Conservation (phyloP, 148 eudicot genomes). For the Silene latifolia region DNA sequence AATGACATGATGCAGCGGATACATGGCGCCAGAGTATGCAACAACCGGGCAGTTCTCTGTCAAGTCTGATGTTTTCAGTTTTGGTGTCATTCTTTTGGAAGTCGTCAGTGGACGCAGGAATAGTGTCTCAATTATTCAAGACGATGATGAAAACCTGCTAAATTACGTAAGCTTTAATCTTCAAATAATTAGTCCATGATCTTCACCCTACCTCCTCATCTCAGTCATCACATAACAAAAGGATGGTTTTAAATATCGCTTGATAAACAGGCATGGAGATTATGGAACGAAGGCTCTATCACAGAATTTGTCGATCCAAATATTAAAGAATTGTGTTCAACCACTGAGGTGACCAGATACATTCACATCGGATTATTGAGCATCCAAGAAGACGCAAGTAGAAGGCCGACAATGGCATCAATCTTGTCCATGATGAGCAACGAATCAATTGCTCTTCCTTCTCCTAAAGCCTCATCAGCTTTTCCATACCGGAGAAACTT, state of each 20-base stretch:
- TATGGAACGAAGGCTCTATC: constrained; percentile 19
- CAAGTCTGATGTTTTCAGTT: constrained; percentile 21
- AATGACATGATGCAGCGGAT: constrained; percentile 23
- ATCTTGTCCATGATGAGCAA: constrained; percentile 18
- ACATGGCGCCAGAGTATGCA: constrained; percentile 23
- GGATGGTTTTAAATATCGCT: too few species aligned
- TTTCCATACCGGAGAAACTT: constrained; percentile 14
- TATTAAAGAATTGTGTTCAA: neutral
- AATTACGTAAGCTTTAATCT: constrained; percentile 15
- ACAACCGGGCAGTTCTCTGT: constrained; percentile 18
- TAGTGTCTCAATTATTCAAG: neutral
- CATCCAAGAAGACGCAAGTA: constrained; percentile 23
- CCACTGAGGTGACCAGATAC: constrained; percentile 11
- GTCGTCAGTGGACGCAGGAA: constrained; percentile 21
- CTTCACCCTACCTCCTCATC: too few species aligned
- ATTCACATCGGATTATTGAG: constrained; percentile 29
- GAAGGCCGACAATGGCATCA: constrained; percentile 24
- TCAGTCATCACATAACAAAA: too few species aligned
- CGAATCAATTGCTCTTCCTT: constrained; percentile 20
- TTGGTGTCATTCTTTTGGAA: constrained; percentile 24
- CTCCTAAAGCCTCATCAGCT: constrained; percentile 8
- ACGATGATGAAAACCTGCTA: constrained; percentile 16
- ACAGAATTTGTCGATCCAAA: constrained; percentile 15
- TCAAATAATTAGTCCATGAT: neutral
- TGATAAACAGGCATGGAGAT: constrained; percentile 20